These are phyloP conservation scores for Kwoniella heveanensis DNA, from an alignment of 768 basidiomycete species.

Conservation along the genomic window DNA sequence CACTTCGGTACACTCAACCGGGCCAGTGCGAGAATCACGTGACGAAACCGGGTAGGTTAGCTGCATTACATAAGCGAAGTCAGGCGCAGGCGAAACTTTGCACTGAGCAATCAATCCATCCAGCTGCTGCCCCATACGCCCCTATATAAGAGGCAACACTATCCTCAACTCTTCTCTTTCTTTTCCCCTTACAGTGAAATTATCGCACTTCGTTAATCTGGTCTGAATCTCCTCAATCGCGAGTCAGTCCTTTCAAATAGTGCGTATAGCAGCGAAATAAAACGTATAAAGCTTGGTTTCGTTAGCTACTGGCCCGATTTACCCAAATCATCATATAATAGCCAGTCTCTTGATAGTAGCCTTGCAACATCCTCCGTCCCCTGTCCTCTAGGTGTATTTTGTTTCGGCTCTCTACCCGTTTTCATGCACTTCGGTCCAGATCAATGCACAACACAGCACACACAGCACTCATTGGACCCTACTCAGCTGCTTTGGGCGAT, in stretches of 20 bases:
- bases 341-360: constrained; percentile 55
- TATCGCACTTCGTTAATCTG: constrained; percentile 30
- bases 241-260: constrained; percentile 26
- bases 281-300: constrained; percentile 46
- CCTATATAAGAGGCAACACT: no score
- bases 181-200: constrained; percentile 19
- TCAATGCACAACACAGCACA: no score
- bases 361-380: constrained; percentile 40
- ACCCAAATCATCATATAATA: constrained; percentile 30
- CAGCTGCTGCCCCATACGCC: no score
- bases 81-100: constrained; percentile 17
- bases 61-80: neutral
- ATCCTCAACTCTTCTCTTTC: no score
- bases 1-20: neutral
- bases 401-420: no score
- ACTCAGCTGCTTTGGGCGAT: no score
- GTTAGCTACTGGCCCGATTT: constrained; percentile 49
- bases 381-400: no score
- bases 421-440: neutral
- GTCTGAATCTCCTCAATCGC: constrained; percentile 7
- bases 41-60: neutral
- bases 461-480: no score
- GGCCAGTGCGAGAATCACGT: neutral
- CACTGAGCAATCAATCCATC: neutral
- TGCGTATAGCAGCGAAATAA: constrained; percentile 20